Conservation (phyloP, 495 filamentous ascomycete genomes). For the Pyronema omphalodes region DNA sequence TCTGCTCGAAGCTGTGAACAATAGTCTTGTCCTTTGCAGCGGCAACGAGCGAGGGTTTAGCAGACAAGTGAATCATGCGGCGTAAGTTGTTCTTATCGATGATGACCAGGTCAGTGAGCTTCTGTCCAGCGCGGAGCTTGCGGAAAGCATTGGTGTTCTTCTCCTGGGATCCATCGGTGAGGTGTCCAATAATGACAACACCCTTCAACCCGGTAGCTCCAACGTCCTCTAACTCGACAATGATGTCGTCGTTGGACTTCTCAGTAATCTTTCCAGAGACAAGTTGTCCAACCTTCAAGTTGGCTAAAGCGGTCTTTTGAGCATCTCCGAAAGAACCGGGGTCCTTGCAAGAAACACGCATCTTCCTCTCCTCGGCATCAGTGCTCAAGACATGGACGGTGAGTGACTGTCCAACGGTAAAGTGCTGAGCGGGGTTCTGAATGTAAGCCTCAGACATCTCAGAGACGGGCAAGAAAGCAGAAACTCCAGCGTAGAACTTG, state of each 20-base stretch:
- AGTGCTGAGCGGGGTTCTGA: conserved; percentile 71
- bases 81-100: conserved; percentile 59
- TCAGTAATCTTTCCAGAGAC: conserved; percentile 65
- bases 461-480: conserved; percentile 71
- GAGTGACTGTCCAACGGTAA: conserved; percentile 74
- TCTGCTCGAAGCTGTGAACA: conserved; percentile 45
- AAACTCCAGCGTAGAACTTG: conserved; percentile 72
- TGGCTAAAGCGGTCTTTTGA: conserved; percentile 55
- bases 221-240: conserved; percentile 48
- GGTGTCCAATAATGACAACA: conserved; percentile 51
- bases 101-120: conserved; percentile 62
- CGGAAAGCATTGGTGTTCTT: conserved; percentile 59
- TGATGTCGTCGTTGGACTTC: conserved; percentile 62
- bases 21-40: conserved; percentile 47
- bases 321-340: conserved; percentile 53
- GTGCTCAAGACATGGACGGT: conserved; percentile 68
- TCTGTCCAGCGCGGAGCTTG: conserved; percentile 64
- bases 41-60: conserved; percentile 64
- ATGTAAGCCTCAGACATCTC: conserved; percentile 98
- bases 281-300: conserved; percentile 47
- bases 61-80: conserved; percentile 51
- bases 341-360: conserved; percentile 87
- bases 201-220: conserved; percentile 45
- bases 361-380: conserved; percentile 45
- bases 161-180: conserved; percentile 58